Evolutionary conservation across 140 eudicot genomes (phyloP).

Genomic region (Senecio squalidus): DNA sequence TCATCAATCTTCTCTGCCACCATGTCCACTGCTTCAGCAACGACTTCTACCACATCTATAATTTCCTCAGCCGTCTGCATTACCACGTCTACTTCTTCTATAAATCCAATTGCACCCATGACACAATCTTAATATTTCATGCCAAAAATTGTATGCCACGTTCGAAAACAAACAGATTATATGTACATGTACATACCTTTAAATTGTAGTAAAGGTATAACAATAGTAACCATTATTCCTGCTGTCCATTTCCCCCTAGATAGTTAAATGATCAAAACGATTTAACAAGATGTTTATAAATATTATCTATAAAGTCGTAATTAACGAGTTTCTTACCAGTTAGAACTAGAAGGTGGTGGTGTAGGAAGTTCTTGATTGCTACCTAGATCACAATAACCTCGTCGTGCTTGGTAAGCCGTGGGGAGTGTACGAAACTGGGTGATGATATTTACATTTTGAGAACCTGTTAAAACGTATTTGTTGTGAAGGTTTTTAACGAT

Average conservation of each 20-base stretch:
- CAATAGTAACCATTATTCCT: slow-evolving; percentile 11
- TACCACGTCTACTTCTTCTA: slow-evolving; percentile 38
- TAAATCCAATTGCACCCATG: not conserved
- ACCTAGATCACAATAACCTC: slow-evolving; percentile 11
- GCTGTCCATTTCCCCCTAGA: slow-evolving; percentile 29
- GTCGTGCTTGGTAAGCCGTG: not conserved
- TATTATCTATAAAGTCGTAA: not conserved
- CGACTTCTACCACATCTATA: slow-evolving; percentile 35
- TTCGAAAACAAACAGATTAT: not conserved
- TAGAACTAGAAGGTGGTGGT: slow-evolving; percentile 7
- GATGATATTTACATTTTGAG: slow-evolving; percentile 8
- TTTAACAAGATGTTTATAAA: not conserved
- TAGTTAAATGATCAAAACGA: not conserved
- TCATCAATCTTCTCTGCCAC: slow-evolving; percentile 37
- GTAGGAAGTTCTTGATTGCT: slow-evolving; percentile 17
- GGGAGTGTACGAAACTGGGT: not conserved
- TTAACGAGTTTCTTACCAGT: not conserved
- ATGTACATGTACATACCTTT: slow-evolving; percentile 25
- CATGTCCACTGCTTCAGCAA: slow-evolving; percentile 45
- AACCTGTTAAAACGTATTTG: not conserved
- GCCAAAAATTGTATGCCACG: not conserved
- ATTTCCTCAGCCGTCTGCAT: slow-evolving; percentile 36
- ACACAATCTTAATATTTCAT: not conserved
- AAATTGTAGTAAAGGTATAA: slow-evolving; percentile 24
- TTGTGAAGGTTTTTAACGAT: slow-evolving; percentile 18